Evolutionary conservation across 352 stramenopile genomes (phyloP).

Genomic region (Phytophthora kernoviae): DNA sequence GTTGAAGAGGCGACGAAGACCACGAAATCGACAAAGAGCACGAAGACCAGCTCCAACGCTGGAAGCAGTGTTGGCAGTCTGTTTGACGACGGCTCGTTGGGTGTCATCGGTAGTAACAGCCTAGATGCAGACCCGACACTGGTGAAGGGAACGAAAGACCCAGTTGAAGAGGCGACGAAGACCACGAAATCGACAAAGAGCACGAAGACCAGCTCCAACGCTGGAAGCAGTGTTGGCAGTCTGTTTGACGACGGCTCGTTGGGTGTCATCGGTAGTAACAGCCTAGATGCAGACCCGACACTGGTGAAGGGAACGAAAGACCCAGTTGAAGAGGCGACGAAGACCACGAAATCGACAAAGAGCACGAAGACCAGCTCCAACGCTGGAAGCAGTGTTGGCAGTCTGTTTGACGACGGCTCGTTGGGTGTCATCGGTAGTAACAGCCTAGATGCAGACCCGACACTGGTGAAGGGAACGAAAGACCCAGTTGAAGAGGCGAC

Average conservation of each 20-base stretch:
- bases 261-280: slow-evolving; percentile 3
- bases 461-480: background rate
- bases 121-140: background rate
- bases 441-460: slow-evolving; percentile 3
- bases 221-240: slow-evolving; percentile 6
- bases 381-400: slow-evolving; percentile 1
- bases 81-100: slow-evolving; percentile 10
- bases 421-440: slow-evolving; percentile 2
- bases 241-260: slow-evolving; percentile 6
- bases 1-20: background rate
- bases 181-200: slow-evolving; percentile 11
- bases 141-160: slow-evolving; percentile 1
- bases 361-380: background rate
- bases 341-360: slow-evolving; percentile 6
- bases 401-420: slow-evolving; percentile 10
- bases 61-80: no score
- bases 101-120: background rate
- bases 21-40: background rate
- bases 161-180: background rate
- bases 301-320: slow-evolving; percentile 5
- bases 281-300: slow-evolving; percentile 7
- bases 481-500: background rate
- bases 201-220: slow-evolving; percentile 2
- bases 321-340: slow-evolving; percentile 2
- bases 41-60: slow-evolving; percentile 9